Conservation (phyloP, 1,139 yeast genomes). For the Komagataea norvegica region DNA sequence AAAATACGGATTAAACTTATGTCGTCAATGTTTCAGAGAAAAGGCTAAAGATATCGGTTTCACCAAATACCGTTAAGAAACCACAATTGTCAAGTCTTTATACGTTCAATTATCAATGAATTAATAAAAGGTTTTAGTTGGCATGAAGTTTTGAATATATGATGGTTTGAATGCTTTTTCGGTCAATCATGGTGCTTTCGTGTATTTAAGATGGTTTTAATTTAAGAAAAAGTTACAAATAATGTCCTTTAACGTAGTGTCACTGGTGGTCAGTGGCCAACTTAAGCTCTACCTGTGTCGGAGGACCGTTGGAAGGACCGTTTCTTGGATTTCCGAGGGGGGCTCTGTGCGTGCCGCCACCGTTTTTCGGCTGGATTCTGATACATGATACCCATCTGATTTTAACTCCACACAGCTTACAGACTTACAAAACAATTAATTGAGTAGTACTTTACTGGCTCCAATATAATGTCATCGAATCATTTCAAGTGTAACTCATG, state of each 20-base stretch:
- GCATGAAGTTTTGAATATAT: slow-evolving; percentile 7
- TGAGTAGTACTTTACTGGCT: neutral
- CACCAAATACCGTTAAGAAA: slow-evolving; percentile 91
- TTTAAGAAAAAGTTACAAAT: slow-evolving; percentile 7
- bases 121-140: slow-evolving; percentile 6
- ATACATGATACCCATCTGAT: too few relatives aligned
- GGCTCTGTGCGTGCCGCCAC: slow-evolving; percentile 4
- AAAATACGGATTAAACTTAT: slow-evolving; percentile 99
- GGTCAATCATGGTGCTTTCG: slow-evolving; percentile 3
- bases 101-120: slow-evolving; percentile 1
- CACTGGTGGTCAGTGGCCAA: too few relatives aligned
- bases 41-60: slow-evolving; percentile 98
- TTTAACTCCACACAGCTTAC: too few relatives aligned
- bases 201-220: slow-evolving; percentile 8
- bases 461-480: neutral
- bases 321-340: too few relatives aligned
- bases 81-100: neutral
- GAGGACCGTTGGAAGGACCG: neutral
- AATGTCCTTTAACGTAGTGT: neutral
- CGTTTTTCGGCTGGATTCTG: neutral
- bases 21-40: slow-evolving; percentile 99
- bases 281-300: too few relatives aligned
- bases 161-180: slow-evolving; percentile 7
- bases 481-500: slow-evolving; percentile 85
- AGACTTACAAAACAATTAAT: too few relatives aligned